These are phyloP conservation scores for Globisporangium nagaii DNA, from an alignment of 352 stramenopile species.

Conservation along the genomic window DNA sequence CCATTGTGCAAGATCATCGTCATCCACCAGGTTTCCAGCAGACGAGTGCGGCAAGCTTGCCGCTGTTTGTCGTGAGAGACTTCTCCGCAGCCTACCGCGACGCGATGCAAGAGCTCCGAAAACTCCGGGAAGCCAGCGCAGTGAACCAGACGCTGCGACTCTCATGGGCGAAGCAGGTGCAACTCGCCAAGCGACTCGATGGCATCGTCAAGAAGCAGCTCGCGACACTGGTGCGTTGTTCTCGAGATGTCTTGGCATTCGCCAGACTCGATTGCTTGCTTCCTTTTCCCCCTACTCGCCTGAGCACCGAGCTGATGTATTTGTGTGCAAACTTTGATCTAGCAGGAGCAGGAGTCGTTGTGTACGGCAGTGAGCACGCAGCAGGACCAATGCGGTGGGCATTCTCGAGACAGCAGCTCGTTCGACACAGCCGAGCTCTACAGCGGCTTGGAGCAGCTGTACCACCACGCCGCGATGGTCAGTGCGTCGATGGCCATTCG, in stretches of 20 bases:
- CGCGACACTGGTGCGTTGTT: neutral
- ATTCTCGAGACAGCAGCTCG: neutral
- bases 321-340: neutral
- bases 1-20: too few species aligned
- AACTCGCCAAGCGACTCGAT: conserved; percentile 32
- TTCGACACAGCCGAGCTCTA: neutral
- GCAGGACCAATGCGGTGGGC: too few species aligned
- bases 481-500: neutral
- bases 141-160: conserved; percentile 36
- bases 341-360: too few species aligned
- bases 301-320: neutral
- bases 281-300: too few species aligned
- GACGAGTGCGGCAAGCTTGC: too few species aligned
- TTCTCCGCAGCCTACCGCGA: conserved; percentile 26
- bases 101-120: conserved; percentile 27
- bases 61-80: neutral
- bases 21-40: too few species aligned
- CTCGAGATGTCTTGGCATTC: too few species aligned
- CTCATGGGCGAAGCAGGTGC: conserved; percentile 28
- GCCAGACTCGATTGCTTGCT: too few species aligned
- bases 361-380: too few species aligned
- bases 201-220: conserved; percentile 23
- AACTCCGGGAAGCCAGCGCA: conserved; percentile 25
- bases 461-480: neutral
- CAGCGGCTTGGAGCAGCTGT: neutral